Percentiles rank a stretch among this genome's conserved stretches.
Evolutionary conservation across 768 basidiomycete genomes (phyloP).

Genomic region (Suillus tomentosus): DNA sequence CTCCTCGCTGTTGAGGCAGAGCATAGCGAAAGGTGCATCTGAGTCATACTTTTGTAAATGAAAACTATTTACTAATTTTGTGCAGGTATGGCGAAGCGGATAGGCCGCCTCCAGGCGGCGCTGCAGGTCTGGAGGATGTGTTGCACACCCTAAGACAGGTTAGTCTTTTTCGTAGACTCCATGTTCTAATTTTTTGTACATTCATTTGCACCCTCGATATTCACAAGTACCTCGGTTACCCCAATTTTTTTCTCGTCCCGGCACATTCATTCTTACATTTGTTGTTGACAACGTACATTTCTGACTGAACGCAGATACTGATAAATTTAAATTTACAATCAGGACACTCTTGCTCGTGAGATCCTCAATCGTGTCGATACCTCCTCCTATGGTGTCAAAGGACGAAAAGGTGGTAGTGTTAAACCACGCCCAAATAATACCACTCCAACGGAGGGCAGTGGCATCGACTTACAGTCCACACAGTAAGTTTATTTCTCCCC

Average conservation of each 20-base stretch:
- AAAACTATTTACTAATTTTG: background rate
- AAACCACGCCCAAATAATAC: conserved; percentile 28
- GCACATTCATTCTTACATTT: conserved; percentile 4
- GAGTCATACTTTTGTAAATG: conserved; percentile 26
- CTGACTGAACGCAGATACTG: background rate
- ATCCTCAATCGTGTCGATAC: conserved; percentile 82
- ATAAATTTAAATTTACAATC: conserved; percentile 23
- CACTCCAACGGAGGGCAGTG: conserved; percentile 20
- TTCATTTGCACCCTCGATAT: background rate
- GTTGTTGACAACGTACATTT: background rate
- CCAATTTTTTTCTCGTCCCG: background rate
- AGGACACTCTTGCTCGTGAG: conserved; percentile 80
- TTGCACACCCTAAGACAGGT: conserved; percentile 56
- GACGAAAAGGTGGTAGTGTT: conserved; percentile 51
- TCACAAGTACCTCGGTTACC: background rate
- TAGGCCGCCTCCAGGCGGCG: background rate
- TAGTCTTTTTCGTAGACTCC: conserved; percentile 14
- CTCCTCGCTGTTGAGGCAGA: conserved; percentile 53
- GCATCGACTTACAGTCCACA: conserved; percentile 52
- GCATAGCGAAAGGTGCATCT: conserved; percentile 29
- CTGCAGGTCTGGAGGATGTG: conserved; percentile 32
- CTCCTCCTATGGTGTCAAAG: conserved; percentile 76
- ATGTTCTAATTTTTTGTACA: background rate
- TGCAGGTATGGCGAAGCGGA: conserved; percentile 17
- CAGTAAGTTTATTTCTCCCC: conserved; percentile 49